A percentile compares a stretch with the other conserved stretches of the same genome.
Conservation (phyloP, 257 asterid species). For the Eustoma russellianum region DNA sequence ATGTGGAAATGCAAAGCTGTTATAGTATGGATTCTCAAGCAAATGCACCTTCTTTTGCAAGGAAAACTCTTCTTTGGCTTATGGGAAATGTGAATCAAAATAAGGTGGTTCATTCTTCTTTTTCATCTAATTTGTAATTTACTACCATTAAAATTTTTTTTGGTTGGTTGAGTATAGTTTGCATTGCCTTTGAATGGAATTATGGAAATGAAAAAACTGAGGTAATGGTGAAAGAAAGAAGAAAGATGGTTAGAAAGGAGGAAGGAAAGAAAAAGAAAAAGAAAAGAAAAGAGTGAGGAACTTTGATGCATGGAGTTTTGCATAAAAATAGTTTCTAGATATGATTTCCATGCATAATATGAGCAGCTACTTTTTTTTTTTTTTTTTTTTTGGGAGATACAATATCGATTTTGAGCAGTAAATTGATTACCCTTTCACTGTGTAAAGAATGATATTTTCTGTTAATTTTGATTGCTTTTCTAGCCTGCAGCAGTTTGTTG, state of each 20-base stretch:
- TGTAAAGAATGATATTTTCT: too few species aligned
- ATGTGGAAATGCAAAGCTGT: slow-evolving; percentile 45
- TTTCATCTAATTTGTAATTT: slow-evolving; percentile 42
- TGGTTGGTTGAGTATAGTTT: slow-evolving; percentile 7
- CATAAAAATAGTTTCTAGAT: too few species aligned
- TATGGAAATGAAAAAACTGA: slow-evolving; percentile 2
- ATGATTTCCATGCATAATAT: too few species aligned
- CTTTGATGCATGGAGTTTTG: too few species aligned
- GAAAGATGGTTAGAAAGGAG: not conserved
- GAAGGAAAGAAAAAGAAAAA: not conserved
- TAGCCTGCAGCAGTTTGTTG: too few species aligned
- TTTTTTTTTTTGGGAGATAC: too few species aligned
- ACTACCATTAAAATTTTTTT: slow-evolving; percentile 3
- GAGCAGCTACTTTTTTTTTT: too few species aligned
- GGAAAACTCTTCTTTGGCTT: slow-evolving; percentile 74
- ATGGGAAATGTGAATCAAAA: slow-evolving; percentile 53
- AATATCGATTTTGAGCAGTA: not conserved
- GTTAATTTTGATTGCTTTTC: too few species aligned
- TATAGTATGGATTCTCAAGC: slow-evolving; percentile 53
- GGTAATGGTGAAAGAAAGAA: not conserved
- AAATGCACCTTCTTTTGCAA: slow-evolving; percentile 56
- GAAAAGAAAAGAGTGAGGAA: too few species aligned
- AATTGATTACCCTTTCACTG: slow-evolving; percentile 11
- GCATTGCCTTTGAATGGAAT: not conserved
- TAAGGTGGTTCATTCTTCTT: slow-evolving; percentile 57